These are phyloP conservation scores for Paraconiothyrium brasiliense DNA, from an alignment of 2,329 filamentous ascomycete species.

Conservation along the genomic window DNA sequence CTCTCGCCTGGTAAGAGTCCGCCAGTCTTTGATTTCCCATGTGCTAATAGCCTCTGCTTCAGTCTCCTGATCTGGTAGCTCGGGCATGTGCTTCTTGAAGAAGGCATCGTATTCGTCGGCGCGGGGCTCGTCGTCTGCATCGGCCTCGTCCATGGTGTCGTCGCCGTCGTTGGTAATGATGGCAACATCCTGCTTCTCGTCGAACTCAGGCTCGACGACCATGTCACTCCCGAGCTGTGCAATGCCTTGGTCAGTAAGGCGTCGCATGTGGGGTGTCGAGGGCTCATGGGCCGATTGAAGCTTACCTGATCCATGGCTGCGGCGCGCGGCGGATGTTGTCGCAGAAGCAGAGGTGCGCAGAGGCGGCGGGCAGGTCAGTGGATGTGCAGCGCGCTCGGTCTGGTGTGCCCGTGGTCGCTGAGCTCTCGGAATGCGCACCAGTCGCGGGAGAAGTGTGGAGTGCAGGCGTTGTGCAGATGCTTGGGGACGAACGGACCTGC, in stretches of 20 bases:
- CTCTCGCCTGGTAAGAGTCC: constrained; percentile 77
- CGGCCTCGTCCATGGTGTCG: constrained; percentile 65
- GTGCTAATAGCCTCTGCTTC: constrained; percentile 79
- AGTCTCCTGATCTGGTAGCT: constrained; percentile 81
- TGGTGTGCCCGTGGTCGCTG: constrained; percentile 10
- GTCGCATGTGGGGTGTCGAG: constrained; percentile 14
- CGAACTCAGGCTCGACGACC: constrained; percentile 69
- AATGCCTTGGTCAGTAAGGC: constrained; percentile 18
- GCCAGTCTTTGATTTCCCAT: constrained; percentile 90
- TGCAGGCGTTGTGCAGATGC: constrained; percentile 26
- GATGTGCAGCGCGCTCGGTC: constrained; percentile 23
- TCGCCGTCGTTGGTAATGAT: constrained; percentile 69
- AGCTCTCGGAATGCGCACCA: constrained; percentile 27
- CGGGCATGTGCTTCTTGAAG: constrained; percentile 79
- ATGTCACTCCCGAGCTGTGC: constrained; percentile 68
- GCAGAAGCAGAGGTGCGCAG: constrained; percentile 23
- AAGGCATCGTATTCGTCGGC: constrained; percentile 81
- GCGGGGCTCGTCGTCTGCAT: constrained; percentile 61
- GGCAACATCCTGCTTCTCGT: constrained; percentile 70
- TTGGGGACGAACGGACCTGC: constrained; percentile 19
- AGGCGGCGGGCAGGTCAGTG: constrained; percentile 13
- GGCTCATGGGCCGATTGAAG: constrained; percentile 22
- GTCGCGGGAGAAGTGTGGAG: constrained; percentile 21
- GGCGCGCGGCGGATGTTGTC: constrained; percentile 23
- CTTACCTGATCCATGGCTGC: constrained; percentile 52